Conservation (phyloP, 768 basidiomycete species). For the Kwoniella sp. region DNA sequence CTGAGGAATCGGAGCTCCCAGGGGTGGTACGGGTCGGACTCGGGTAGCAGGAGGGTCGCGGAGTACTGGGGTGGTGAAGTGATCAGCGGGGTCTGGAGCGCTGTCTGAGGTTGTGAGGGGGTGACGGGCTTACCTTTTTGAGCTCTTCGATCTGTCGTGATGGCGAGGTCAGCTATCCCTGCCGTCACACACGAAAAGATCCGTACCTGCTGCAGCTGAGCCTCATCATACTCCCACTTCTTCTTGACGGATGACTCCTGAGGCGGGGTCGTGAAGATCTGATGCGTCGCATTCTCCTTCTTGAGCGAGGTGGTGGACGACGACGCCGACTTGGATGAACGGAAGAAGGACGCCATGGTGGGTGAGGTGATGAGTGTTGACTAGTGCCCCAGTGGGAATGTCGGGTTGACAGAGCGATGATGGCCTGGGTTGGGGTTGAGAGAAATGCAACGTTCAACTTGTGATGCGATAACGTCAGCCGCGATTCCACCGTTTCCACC, state of each 20-base stretch:
- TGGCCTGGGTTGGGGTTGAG: neutral
- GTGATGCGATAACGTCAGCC: too few species aligned
- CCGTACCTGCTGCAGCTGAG: constrained; percentile 55
- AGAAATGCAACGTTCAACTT: too few species aligned
- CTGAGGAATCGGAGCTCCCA: constrained; percentile 78
- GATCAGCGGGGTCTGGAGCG: neutral
- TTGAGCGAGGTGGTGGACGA: constrained; percentile 9
- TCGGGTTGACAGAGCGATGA: too few species aligned
- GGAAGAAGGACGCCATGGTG: constrained; percentile 42
- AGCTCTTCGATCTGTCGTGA: constrained; percentile 64
- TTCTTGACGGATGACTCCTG: constrained; percentile 55
- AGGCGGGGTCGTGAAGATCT: constrained; percentile 59
- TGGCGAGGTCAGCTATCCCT: too few species aligned
- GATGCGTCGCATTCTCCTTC: neutral
- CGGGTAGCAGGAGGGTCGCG: constrained; percentile 60
- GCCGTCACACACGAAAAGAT: neutral
- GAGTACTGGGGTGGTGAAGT: constrained; percentile 59
- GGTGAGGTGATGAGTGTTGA: neutral
- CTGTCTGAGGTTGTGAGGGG: neutral
- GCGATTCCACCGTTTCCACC: too few species aligned
- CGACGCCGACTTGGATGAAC: constrained; percentile 31
- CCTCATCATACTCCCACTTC: constrained; percentile 63
- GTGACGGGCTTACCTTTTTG: constrained; percentile 56
- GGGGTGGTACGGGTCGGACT: constrained; percentile 64
- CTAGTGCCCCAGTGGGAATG: too few species aligned